Percentiles rank a stretch among this genome's conserved stretches.
Evolutionary conservation across 140 eudicot species (phyloP).

Genomic region (Bidens hawaiensis): DNA sequence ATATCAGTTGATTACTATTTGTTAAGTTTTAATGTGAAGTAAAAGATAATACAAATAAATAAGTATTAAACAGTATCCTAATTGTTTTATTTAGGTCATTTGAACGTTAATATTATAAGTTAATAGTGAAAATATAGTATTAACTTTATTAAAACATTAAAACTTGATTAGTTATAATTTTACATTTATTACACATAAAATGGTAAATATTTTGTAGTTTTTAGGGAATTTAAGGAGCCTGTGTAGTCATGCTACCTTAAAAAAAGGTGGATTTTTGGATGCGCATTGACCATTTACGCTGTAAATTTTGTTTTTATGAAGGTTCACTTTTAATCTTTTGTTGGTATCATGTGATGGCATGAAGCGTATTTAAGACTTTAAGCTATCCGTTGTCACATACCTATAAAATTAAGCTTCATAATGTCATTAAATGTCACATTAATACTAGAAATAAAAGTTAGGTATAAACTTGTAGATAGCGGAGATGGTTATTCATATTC

Average conservation of each 20-base stretch:
- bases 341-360: not conserved
- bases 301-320: not conserved
- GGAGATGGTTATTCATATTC: not conserved
- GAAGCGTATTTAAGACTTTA: not conserved
- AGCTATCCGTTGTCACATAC: constrained; percentile 6
- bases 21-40: too few species aligned
- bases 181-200: not conserved
- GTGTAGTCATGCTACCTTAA: too few species aligned
- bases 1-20: too few species aligned
- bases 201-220: not conserved
- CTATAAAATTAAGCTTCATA: not conserved
- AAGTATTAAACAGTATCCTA: too few species aligned
- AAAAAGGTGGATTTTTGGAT: not conserved
- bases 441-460: not conserved
- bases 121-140: too few species aligned
- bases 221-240: not conserved
- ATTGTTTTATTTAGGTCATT: too few species aligned
- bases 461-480: not conserved
- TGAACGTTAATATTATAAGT: too few species aligned
- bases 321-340: not conserved
- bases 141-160: too few species aligned
- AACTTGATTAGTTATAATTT: too few species aligned
- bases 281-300: too few species aligned
- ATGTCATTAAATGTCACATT: constrained; percentile 1
- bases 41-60: too few species aligned